Evolutionary conservation across 1,284 basidiomycete species (phyloP).

Genomic region (Puccinia novopanici): DNA sequence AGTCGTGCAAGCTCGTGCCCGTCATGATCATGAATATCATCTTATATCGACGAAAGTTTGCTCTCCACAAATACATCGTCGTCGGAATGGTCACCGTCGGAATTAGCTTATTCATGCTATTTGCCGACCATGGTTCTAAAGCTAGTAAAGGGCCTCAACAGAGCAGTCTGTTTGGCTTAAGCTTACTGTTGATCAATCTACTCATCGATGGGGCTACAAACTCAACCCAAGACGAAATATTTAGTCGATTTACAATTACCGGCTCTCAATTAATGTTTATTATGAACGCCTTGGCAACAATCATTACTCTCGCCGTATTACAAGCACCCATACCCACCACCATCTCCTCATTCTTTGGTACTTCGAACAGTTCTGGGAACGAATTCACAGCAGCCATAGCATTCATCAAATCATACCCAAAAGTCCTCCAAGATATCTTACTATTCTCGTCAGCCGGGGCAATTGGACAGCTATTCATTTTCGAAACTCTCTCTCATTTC

Average conservation of each 20-base stretch:
- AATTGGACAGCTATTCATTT: constrained; percentile 94
- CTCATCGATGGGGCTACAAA: constrained; percentile 90
- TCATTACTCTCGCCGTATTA: constrained; percentile 61
- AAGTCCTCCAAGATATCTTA: constrained; percentile 73
- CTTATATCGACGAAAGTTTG: constrained; percentile 59
- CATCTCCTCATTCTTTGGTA: constrained; percentile 55
- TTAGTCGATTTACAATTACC: constrained; percentile 72
- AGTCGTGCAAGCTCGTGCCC: constrained; percentile 96
- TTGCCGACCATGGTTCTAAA: constrained; percentile 64
- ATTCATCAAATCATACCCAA: constrained; percentile 79
- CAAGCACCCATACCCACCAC: constrained; percentile 56
- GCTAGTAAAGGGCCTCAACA: constrained; percentile 61
- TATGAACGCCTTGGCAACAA: constrained; percentile 82
- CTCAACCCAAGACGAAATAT: constrained; percentile 98
- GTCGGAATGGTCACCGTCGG: constrained; percentile 74
- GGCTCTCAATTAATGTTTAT: constrained; percentile 99
- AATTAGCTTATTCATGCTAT: constrained; percentile 93
- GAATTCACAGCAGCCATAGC: constrained; percentile 72
- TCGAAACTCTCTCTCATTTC: constrained; percentile 94
- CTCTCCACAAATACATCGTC: constrained; percentile 59
- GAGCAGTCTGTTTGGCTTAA: constrained; percentile 66
- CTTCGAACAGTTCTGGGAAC: constrained; percentile 59
- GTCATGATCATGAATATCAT: constrained; percentile 91
- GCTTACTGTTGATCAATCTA: constrained; percentile 80
- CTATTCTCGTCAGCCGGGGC: constrained; percentile 90